These are phyloP conservation scores for Termitomyces sp. DNA, from an alignment of 768 basidiomycete genomes.

Conservation along the genomic window DNA sequence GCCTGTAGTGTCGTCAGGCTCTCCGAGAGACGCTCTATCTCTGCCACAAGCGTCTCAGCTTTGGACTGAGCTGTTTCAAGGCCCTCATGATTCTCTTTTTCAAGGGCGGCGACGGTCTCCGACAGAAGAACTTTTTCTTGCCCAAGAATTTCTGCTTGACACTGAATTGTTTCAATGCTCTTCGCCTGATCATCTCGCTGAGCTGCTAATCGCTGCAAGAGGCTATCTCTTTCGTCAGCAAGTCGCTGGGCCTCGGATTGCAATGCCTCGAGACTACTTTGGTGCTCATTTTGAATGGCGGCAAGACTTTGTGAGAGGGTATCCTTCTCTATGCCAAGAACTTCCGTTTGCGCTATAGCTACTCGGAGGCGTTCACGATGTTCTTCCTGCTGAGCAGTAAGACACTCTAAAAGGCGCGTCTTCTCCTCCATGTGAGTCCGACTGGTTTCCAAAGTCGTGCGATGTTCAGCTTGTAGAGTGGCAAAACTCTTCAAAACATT, in stretches of 20 bases:
- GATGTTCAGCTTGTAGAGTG: conserved; percentile 8
- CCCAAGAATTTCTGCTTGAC: background rate
- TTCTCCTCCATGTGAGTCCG: conserved; percentile 3
- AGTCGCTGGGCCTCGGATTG: background rate
- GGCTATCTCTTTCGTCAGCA: background rate
- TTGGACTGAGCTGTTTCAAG: background rate
- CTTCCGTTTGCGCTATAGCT: background rate
- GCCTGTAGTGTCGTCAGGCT: background rate
- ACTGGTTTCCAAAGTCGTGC: background rate
- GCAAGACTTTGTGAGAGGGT: background rate
- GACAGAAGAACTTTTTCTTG: conserved; percentile 3
- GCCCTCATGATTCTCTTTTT: conserved; percentile 1
- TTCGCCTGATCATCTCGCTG: conserved; percentile 2
- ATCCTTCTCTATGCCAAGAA: conserved; percentile 6
- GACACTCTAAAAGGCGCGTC: background rate
- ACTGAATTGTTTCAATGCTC: background rate
- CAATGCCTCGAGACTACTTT: background rate
- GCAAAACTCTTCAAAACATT: background rate
- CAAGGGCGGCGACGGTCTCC: background rate
- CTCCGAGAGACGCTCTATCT: conserved; percentile 3
- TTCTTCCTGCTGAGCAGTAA: conserved; percentile 1
- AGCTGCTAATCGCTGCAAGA: background rate
- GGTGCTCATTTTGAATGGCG: conserved; percentile 4
- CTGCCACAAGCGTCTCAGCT: background rate
- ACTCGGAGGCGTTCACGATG: background rate